Evolutionary conservation across 345 rosid species (phyloP), one percentile per base, ranked within the genome.

Genomic region (Chamaenerion angustifolium): DNA sequence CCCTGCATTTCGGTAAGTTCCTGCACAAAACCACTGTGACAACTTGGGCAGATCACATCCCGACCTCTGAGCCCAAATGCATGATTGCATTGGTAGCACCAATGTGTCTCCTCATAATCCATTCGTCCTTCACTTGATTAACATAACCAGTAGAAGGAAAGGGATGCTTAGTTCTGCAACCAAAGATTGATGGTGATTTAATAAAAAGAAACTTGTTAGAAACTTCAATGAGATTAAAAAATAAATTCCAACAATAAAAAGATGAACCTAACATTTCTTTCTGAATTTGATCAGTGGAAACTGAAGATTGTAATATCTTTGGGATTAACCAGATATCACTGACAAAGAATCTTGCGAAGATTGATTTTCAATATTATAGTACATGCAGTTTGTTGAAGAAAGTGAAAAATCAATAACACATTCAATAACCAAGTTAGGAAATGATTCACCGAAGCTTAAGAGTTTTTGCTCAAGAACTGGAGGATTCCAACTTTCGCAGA

Each of bases 21-120:
- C 46, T 60, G 52, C 31, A 60, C 51, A 52, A 60, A 60, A 12
- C 64, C 57, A 16, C 64, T 57, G 13, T 37, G 40, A 16, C 64
- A 60, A 49, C 12, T n/a, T 13, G 64, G 57, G 52, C 64, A 60
- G 11, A 46, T 18, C 13, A 45, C 57, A 11, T 60, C 64, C 15
- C 14, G 0, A 10, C 64, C 64, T 17, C 12, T 43, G 9, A 52
- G 45, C 42, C 40, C 2, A 27, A 52, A n/a, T 37, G 57, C 11
- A 16, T 40, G 51, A 13, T 11, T 8, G 41, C 64, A 60, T n/a
- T 18, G 45, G 31, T 51, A 15, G 55, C 64, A 60, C 64, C 64
- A 60, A 31, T 51, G 52, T 6, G 52, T 54, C 11, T 42, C 42
- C 37, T 31, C 59, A 14, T 43, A 42, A 14, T 42, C 46, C 17